Evolutionary conservation across 192 early-diverging fungal genomes (phyloP).

Genomic region (Coemansia sp.): DNA sequence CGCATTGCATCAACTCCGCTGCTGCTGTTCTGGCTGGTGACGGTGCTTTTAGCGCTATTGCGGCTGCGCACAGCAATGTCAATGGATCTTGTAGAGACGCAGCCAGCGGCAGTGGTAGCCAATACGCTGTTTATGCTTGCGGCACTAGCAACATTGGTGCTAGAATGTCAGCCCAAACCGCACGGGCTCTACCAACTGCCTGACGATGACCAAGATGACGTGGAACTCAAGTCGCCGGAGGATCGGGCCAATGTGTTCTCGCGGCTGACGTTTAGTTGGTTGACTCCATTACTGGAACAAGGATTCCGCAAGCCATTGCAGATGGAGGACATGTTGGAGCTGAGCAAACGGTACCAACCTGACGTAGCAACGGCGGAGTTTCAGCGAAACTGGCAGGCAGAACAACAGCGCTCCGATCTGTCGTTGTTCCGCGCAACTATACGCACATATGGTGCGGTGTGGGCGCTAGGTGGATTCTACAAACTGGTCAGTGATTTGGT

Average conservation of each 20-base stretch:
- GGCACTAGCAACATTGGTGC: slow-evolving; percentile 15
- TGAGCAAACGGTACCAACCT: neutral
- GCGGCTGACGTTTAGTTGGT: slow-evolving; percentile 74
- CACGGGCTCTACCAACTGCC: slow-evolving; percentile 18
- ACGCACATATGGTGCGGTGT: slow-evolving; percentile 22
- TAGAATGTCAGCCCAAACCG: slow-evolving; percentile 37
- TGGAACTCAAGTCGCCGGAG: slow-evolving; percentile 6
- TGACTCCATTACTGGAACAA: slow-evolving; percentile 75
- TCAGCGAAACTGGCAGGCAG: slow-evolving; percentile 12
- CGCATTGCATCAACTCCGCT: slow-evolving; percentile 25
- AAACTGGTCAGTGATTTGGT: slow-evolving; percentile 70
- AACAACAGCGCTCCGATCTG: slow-evolving; percentile 17
- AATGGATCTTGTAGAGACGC: neutral
- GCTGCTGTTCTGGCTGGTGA: slow-evolving; percentile 47
- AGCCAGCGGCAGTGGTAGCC: slow-evolving; percentile 10
- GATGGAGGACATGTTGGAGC: neutral
- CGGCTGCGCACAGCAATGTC: slow-evolving; percentile 25
- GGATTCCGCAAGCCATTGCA: slow-evolving; percentile 65
- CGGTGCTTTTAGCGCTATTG: slow-evolving; percentile 21
- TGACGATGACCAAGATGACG: slow-evolving; percentile 17
- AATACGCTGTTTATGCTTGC: slow-evolving; percentile 14
- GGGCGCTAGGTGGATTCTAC: slow-evolving; percentile 68
- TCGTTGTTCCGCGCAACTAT: neutral
- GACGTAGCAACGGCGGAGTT: slow-evolving; percentile 13
- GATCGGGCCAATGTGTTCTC: slow-evolving; percentile 17